These are phyloP conservation scores for Mollisia scopiformis DNA, from an alignment of 2,329 filamentous ascomycete species.

Conservation along the genomic window DNA sequence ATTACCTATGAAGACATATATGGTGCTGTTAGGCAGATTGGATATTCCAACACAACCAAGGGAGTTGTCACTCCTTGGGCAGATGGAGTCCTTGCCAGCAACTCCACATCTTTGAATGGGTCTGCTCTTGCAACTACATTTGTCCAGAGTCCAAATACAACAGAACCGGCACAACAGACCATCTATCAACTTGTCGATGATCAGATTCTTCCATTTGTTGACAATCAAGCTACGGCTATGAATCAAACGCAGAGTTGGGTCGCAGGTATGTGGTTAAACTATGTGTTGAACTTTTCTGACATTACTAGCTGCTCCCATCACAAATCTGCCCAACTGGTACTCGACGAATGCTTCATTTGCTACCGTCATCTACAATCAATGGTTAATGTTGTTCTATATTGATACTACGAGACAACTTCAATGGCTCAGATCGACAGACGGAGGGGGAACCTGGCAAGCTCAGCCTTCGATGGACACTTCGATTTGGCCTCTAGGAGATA, in stretches of 20 bases:
- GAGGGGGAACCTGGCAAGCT: background rate
- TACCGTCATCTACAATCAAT: background rate
- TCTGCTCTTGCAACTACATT: slow-evolving; percentile 3
- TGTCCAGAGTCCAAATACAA: background rate
- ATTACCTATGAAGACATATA: slow-evolving; percentile 5
- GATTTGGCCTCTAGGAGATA: slow-evolving; percentile 6
- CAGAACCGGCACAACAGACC: background rate
- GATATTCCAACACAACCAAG: slow-evolving; percentile 5
- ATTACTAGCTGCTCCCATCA: background rate
- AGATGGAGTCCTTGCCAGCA: background rate
- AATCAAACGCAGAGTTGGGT: background rate
- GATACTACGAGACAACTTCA: background rate
- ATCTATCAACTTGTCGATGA: background rate
- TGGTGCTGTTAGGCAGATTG: slow-evolving; percentile 4
- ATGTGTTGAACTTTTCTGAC: background rate
- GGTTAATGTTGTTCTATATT: slow-evolving; percentile 6
- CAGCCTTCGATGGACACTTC: background rate
- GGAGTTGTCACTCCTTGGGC: slow-evolving; percentile 1
- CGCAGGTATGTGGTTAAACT: background rate
- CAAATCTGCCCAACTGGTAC: slow-evolving; percentile 1
- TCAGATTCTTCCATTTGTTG: background rate
- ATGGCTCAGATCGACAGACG: slow-evolving; percentile 3
- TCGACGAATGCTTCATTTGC: background rate
- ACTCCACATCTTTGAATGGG: background rate
- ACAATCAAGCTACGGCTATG: background rate